These are phyloP conservation scores for Gastrolobium villosum DNA, from an alignment of 306 rosid species.

Conservation along the genomic window DNA sequence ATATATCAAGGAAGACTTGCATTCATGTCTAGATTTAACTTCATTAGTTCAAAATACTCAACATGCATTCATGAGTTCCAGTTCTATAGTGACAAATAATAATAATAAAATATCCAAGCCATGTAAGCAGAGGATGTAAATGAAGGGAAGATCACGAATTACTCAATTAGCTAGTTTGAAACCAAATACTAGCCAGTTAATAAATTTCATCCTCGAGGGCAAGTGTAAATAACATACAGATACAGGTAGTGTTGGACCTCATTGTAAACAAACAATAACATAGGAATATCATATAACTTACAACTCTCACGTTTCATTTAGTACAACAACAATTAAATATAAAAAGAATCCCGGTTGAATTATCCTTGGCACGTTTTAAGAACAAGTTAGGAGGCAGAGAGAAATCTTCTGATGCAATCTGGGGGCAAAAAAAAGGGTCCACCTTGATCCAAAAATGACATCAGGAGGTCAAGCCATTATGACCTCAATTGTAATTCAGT, in stretches of 20 bases:
- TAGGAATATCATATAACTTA: conserved; percentile 36
- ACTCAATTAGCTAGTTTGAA: conserved; percentile 25
- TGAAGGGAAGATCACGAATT: neutral
- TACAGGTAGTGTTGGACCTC: conserved; percentile 44
- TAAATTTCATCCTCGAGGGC: conserved; percentile 22
- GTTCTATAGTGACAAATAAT: too few species aligned
- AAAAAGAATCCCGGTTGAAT: conserved; percentile 47
- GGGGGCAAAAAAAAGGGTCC: conserved; percentile 43
- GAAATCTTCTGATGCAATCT: conserved; percentile 48
- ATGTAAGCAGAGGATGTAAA: neutral
- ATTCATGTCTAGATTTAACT: too few species aligned
- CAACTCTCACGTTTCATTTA: conserved; percentile 48
- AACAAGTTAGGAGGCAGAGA: conserved; percentile 54
- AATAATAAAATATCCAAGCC: too few species aligned
- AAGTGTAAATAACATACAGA: conserved; percentile 7
- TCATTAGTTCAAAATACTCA: too few species aligned
- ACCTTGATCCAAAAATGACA: conserved; percentile 49
- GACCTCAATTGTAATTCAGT: conserved; percentile 45
- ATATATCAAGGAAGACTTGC: neutral
- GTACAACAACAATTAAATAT: conserved; percentile 32
- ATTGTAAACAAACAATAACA: conserved; percentile 40
- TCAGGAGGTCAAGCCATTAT: conserved; percentile 38
- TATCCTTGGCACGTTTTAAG: conserved; percentile 44
- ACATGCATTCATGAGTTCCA: too few species aligned
- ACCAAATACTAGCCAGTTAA: conserved; percentile 17